A percentile compares a stretch with the other conserved stretches of the same genome.
Evolutionary conservation across 148 eudicot species (phyloP).

Genomic region (Fagopyrum esculentum): DNA sequence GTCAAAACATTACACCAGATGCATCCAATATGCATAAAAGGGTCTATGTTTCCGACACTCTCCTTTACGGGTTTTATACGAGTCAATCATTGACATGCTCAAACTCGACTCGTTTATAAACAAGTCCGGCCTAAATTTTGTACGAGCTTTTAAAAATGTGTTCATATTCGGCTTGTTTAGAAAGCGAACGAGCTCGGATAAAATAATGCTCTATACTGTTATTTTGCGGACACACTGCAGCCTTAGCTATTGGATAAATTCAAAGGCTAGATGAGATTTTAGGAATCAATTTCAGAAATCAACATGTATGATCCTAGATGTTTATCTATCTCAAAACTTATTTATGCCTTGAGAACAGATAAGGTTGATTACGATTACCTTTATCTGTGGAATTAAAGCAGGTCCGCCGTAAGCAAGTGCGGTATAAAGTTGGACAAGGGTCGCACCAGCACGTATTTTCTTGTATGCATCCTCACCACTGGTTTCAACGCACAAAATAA

Average conservation of each 20-base stretch:
- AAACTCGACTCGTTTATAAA: too few species aligned
- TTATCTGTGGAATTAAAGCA: constrained; percentile 87
- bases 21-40: too few species aligned
- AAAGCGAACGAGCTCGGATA: too few species aligned
- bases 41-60: too few species aligned
- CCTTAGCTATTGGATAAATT: background rate
- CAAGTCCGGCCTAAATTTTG: too few species aligned
- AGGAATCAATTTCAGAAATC: background rate
- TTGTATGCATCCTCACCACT: constrained; percentile 98
- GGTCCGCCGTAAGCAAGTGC: constrained; percentile 97
- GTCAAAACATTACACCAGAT: too few species aligned
- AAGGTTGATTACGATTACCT: constrained; percentile 39
- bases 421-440: constrained; percentile 87
- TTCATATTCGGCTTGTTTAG: too few species aligned
- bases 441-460: constrained; percentile 91
- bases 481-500: constrained; percentile 22
- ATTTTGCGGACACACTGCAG: background rate
- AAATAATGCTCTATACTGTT: too few species aligned
- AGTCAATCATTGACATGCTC: too few species aligned
- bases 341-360: background rate
- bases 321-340: background rate
- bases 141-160: too few species aligned
- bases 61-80: too few species aligned
- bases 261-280: background rate
- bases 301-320: background rate